A percentile compares a stretch with the other conserved stretches of the same genome.
These are phyloP conservation scores for Lathyrus tuberosus DNA, from an alignment of 306 rosid species.

Conservation along the genomic window DNA sequence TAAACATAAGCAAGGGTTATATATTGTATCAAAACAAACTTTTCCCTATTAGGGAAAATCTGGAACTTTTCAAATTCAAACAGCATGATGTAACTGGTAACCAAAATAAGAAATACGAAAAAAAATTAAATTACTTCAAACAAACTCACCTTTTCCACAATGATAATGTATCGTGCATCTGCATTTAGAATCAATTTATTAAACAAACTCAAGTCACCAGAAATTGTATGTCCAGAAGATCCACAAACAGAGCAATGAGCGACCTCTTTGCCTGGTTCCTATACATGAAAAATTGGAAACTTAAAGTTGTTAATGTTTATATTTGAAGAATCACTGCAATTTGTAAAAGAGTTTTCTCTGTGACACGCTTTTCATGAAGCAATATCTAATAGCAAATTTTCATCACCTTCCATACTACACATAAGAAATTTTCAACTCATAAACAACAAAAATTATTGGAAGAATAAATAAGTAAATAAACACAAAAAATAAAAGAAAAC, in stretches of 20 bases:
- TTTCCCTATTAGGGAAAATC: neutral
- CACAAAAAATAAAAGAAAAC: no score
- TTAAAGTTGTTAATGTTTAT: no score
- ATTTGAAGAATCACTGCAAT: constrained; percentile 74
- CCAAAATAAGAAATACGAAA: constrained; percentile 7
- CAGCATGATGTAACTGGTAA: constrained; percentile 7
- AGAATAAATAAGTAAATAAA: neutral
- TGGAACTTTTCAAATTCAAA: constrained; percentile 22
- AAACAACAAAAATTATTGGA: constrained; percentile 18
- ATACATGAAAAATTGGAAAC: no score
- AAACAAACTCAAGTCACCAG: no score
- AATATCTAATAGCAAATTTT: constrained; percentile 75
- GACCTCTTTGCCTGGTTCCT: no score
- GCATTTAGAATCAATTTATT: no score
- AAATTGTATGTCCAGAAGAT: no score
- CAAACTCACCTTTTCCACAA: no score
- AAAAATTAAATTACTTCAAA: constrained; percentile 13
- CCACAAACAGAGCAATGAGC: no score
- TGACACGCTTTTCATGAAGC: constrained; percentile 74
- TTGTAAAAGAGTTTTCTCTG: constrained; percentile 91
- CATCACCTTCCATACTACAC: constrained; percentile 90
- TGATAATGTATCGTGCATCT: no score
- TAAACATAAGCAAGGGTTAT: constrained; percentile 43
- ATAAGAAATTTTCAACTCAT: constrained; percentile 15
- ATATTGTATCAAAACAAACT: constrained; percentile 1